Evolutionary conservation across 768 basidiomycete genomes (phyloP), one percentile per base, ranked within the genome.

Genomic region (Leccinum sublutescens): DNA sequence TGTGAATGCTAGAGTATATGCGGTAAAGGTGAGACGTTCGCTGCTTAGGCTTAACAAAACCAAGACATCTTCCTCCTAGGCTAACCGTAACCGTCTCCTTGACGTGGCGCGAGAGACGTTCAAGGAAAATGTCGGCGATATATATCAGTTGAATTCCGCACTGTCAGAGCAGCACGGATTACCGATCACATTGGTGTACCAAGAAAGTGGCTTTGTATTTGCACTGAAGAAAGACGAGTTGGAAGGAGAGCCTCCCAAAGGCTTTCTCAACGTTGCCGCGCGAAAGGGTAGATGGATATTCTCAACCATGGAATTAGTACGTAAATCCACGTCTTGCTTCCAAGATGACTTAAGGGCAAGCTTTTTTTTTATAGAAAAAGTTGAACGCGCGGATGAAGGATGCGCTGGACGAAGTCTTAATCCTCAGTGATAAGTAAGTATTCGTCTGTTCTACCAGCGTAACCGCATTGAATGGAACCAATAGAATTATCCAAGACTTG

Each of bases 91-190:
- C 64, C 84, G 85, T 29, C 79, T 96, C 10, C 86, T 99, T 31
- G 96, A 98, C 63, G 93, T 98, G 7, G 97, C 96, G 2, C 83
- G 97, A 3, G 93, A 93, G 71, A 95, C 95, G 0, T 98, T 88
- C 77, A 92, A 89, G 65, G 95, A 99, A 72, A 96, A 96, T 64
- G 81, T 96, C 48, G 82, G 85, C 15, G 96, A 99, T 67, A 93
- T 97, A 55, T 86, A 86, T 62, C 80, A 86, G 55, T 76, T 94
- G 36, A 84, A 83, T 59, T 76, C 78, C 15, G 76, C 75, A 0
- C 74, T 93, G 14, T 77, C 84, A 0, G 84, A 89, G 59, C 76
- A 82, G 60, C 82, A 91, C 63, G 78, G 79, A 4, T 74, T 95
- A 2, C 88, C 89, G 0, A 67, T 94, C 21, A 77, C 80, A 7